Conservation (phyloP, 768 basidiomycete species). For the Phlegmacium glaucopus region DNA sequence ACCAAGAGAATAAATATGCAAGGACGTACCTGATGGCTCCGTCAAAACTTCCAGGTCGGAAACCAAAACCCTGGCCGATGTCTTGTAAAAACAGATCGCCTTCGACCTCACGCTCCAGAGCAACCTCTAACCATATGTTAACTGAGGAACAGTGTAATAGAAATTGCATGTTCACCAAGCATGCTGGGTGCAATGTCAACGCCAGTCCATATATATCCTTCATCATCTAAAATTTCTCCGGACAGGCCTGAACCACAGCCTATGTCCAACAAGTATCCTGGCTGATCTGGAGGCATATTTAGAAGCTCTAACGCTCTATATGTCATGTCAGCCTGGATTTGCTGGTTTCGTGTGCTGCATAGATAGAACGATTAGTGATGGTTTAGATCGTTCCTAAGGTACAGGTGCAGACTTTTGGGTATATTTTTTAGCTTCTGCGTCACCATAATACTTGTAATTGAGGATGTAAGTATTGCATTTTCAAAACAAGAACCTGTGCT, state of each 20-base stretch:
- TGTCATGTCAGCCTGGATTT: constrained; percentile 97
- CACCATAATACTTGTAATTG: constrained; percentile 84
- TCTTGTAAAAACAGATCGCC: constrained; percentile 97
- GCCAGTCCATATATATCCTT: constrained; percentile 91
- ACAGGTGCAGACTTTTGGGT: constrained; percentile 75
- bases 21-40: constrained; percentile 85
- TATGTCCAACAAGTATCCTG: constrained; percentile 89
- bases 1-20: not conserved
- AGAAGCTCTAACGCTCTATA: constrained; percentile 91
- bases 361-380: constrained; percentile 15
- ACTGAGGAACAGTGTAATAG: not conserved
- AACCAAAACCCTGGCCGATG: constrained; percentile 97
- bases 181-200: constrained; percentile 96
- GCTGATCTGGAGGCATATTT: constrained; percentile 72
- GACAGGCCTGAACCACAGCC: constrained; percentile 97
- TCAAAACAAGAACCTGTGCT: not conserved
- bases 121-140: constrained; percentile 64
- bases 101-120: constrained; percentile 90
- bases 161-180: constrained; percentile 67
- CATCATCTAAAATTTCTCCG: constrained; percentile 94
- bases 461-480: constrained; percentile 6
- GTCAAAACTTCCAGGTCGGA: constrained; percentile 95
- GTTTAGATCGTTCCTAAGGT: not conserved
- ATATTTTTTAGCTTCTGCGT: constrained; percentile 93
- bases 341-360: constrained; percentile 87